Conservation (phyloP, 768 basidiomycete genomes). For the Phaeotremella skinneri region DNA sequence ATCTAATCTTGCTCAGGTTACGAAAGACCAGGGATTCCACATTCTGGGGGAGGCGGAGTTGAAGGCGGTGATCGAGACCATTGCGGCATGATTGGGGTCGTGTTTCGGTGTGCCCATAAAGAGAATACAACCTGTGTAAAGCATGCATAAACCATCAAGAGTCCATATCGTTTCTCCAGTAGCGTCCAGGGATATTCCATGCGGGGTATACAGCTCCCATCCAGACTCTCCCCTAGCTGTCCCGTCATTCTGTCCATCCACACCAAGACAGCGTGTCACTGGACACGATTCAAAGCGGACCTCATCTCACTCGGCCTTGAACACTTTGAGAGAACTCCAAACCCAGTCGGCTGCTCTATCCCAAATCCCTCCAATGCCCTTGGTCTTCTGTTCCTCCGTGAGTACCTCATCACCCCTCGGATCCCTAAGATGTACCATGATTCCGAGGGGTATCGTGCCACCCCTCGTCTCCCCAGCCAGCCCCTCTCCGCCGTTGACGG, state of each 20-base stretch:
- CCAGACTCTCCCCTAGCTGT: too few species aligned
- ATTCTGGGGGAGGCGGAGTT: conserved; percentile 77
- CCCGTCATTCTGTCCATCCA: too few species aligned
- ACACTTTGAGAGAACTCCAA: conserved; percentile 45
- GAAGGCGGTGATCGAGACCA: conserved; percentile 79
- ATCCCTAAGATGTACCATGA: conserved; percentile 44
- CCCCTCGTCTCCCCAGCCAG: not conserved
- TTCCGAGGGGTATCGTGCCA: conserved; percentile 18
- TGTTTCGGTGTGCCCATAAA: not conserved
- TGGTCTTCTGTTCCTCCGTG: conserved; percentile 34
- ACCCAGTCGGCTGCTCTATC: conserved; percentile 44
- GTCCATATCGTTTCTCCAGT: too few species aligned
- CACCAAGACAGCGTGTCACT: too few species aligned
- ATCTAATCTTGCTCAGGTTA: conserved; percentile 61
- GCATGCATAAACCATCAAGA: conserved; percentile 21
- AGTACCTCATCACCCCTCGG: conserved; percentile 30
- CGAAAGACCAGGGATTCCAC: conserved; percentile 74
- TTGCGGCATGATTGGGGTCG: conserved; percentile 32
- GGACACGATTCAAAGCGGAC: not conserved
- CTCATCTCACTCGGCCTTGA: conserved; percentile 17
- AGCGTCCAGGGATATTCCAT: conserved; percentile 10
- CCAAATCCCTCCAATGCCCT: conserved; percentile 47
- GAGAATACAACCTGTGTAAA: conserved; percentile 10
- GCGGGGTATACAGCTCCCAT: conserved; percentile 7
- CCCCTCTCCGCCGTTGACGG: not conserved